These are phyloP conservation scores for Plantago coronopus DNA, from an alignment of 305 asterid species.

Conservation along the genomic window DNA sequence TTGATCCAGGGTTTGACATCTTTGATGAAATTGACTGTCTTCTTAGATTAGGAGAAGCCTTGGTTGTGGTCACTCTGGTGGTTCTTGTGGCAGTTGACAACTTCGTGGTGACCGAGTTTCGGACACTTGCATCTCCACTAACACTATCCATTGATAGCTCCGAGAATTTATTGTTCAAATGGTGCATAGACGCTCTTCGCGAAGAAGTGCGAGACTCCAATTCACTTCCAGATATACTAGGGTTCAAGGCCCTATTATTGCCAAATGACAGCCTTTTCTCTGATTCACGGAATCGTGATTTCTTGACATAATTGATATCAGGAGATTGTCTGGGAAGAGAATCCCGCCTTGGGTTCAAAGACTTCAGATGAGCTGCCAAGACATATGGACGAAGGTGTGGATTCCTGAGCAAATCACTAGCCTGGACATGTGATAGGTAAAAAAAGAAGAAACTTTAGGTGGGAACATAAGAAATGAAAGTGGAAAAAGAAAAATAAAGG, in stretches of 20 bases:
- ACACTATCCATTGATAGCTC: constrained; percentile 46
- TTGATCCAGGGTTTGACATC: constrained; percentile 77
- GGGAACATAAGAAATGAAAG: not conserved
- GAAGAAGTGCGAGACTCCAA: constrained; percentile 49
- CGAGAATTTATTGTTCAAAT: constrained; percentile 37
- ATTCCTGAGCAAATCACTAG: constrained; percentile 82
- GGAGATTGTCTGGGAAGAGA: constrained; percentile 39
- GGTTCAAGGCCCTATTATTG: constrained; percentile 88
- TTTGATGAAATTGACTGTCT: constrained; percentile 55
- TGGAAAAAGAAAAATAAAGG: not conserved
- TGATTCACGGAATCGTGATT: constrained; percentile 45
- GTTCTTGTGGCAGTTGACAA: constrained; percentile 38
- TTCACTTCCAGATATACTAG: constrained; percentile 83
- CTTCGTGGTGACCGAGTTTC: constrained; percentile 35
- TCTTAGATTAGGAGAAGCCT: constrained; percentile 43
- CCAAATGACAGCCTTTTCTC: constrained; percentile 68
- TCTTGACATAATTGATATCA: constrained; percentile 39
- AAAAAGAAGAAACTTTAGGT: not conserved
- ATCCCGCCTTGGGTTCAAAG: constrained; percentile 56
- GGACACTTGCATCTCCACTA: constrained; percentile 36
- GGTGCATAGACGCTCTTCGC: constrained; percentile 39
- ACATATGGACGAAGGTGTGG: constrained; percentile 78
- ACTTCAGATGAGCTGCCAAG: constrained; percentile 55
- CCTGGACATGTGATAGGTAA: constrained; percentile 48
- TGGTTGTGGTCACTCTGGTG: constrained; percentile 38